Conservation (phyloP, 371 early-diverging fungal genomes). For the Mucor plumbeus region DNA sequence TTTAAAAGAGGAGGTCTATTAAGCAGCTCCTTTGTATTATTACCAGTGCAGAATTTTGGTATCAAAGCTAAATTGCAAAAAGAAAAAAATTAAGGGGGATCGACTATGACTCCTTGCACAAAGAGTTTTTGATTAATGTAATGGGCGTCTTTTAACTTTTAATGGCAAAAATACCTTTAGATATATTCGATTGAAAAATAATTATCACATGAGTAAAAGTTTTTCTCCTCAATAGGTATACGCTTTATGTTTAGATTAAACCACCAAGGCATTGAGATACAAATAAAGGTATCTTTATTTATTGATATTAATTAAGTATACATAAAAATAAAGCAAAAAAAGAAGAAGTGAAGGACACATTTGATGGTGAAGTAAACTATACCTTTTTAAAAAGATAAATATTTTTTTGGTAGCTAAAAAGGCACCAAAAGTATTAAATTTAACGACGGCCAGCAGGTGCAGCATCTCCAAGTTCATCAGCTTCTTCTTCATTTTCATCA, state of each 20-base stretch:
- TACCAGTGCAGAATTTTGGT: not conserved
- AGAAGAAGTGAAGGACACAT: not conserved
- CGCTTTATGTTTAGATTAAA: not conserved
- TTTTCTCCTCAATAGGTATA: not conserved
- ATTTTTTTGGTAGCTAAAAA: not conserved
- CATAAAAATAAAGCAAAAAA: not conserved
- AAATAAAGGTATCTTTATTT: not conserved
- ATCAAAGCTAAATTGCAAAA: not conserved
- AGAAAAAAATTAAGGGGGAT: not conserved
- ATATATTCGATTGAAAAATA: no score
- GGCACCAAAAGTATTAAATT: no score
- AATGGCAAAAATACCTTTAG: no score
- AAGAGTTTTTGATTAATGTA: not conserved
- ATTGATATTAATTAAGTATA: not conserved
- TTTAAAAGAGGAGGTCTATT: not conserved
- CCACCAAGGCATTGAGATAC: not conserved
- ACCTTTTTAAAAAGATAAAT: not conserved
- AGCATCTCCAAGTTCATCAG: conserved; percentile 8
- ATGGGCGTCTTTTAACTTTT: not conserved
- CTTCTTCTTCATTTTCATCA: not conserved
- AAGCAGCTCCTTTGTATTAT: not conserved
- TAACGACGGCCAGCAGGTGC: not conserved
- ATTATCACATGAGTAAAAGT: no score
- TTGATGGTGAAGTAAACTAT: not conserved
- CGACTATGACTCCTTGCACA: not conserved